Evolutionary conservation across 208 protist species (phyloP).

Genomic region (Trypanosoma theileri): DNA sequence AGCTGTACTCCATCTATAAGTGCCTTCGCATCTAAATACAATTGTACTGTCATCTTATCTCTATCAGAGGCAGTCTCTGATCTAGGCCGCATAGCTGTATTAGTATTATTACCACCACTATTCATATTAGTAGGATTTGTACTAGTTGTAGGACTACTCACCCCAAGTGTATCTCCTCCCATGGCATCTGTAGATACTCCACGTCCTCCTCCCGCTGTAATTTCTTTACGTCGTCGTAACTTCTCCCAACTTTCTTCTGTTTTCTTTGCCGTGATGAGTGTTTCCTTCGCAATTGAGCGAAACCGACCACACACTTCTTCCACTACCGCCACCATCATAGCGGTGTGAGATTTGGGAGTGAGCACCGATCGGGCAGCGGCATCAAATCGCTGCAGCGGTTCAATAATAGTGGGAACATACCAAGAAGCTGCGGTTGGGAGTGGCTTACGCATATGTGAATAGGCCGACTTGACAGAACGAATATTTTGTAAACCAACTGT

Average conservation of each 20-base stretch:
- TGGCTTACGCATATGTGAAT: slow-evolving; percentile 69
- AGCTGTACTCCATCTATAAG: slow-evolving; percentile 27
- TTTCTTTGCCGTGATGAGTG: slow-evolving; percentile 78
- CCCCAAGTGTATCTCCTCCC: not conserved
- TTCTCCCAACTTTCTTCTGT: slow-evolving; percentile 91
- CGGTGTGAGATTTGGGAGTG: not conserved
- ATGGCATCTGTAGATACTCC: not conserved
- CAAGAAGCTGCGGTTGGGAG: slow-evolving; percentile 68
- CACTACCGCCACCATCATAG: slow-evolving; percentile 16
- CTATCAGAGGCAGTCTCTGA: slow-evolving; percentile 71
- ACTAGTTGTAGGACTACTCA: not conserved
- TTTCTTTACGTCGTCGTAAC: slow-evolving; percentile 71
- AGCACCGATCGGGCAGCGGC: not conserved
- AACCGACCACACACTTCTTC: slow-evolving; percentile 45
- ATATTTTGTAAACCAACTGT: slow-evolving; percentile 63
- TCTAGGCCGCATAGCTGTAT: slow-evolving; percentile 28
- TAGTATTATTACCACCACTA: not conserved
- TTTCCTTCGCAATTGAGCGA: slow-evolving; percentile 56
- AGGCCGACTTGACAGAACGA: slow-evolving; percentile 69
- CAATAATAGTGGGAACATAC: slow-evolving; percentile 58
- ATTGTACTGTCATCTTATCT: slow-evolving; percentile 88
- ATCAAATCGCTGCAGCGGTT: slow-evolving; percentile 56
- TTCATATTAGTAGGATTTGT: not conserved
- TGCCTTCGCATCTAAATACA: slow-evolving; percentile 75
- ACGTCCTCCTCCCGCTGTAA: slow-evolving; percentile 9